Base-by-base conservation (phyloP, 306 rosid species). In the Malus orientalis region DNA sequence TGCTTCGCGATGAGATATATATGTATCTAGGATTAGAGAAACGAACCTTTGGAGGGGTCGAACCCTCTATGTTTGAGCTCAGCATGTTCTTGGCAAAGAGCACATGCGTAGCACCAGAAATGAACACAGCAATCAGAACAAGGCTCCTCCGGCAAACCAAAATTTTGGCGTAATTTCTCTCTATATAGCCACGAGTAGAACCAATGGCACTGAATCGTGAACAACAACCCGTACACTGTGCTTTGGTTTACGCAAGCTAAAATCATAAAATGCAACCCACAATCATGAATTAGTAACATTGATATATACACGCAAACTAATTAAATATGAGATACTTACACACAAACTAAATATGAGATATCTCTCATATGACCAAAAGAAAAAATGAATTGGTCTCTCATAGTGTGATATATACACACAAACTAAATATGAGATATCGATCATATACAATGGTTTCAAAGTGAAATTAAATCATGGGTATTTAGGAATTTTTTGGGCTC, bases 11-110 rank as follows among this genome's bases (percentile, higher is more conserved):
- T 22, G 29, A 58, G 6, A 58, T 23, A 4, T 10, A 3, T n/a
- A 10, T 57, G 6, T 2, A 18, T 22, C 14, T 57, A n/a, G 65
- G 15, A 60, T 25, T 60, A 60, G 33, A 11, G 27, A 58, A 18
- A 61, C 42, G 4, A 25, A 78, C 81, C 72, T 71, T 36, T 36
- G 67, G 73, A 63, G 38, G 81, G 77, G 18, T 68, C 4, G 51
- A 74, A 59, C 44, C 83, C 79, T 54, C 83, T 74, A 25, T 38
- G 25, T 57, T 58, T 58, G 47, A 80, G 83, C 71, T 80, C 71
- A 32, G 49, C 57, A 61, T 80, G 70, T 27, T 80, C 83, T 69
- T 80, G 79, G 75, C 79, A 74, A 36, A 80, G 79, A 14, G 79
- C 75, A 9, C 72, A 80, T 9, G 49, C 23, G 14, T 47, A 71